Percentiles rank a stretch among this genome's conserved stretches.
Evolutionary conservation across 257 asterid genomes (phyloP).

Genomic region (Haberlea rhodopensis): DNA sequence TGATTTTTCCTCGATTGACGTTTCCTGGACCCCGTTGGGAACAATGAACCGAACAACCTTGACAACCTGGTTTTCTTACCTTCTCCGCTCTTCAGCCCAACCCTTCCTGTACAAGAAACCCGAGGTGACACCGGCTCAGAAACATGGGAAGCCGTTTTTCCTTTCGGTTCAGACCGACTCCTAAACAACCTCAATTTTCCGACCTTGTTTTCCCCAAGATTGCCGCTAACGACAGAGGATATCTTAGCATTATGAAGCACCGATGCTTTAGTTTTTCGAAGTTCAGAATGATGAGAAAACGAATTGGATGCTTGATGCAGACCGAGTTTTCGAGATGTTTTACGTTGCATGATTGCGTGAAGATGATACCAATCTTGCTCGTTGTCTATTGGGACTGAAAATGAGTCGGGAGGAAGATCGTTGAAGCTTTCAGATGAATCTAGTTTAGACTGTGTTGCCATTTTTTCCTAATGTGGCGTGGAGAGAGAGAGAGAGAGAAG

Average conservation of each 20-base stretch:
- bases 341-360: conserved; percentile 58
- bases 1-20: conserved; percentile 19
- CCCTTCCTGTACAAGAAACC: conserved; percentile 53
- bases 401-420: conserved; percentile 66
- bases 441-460: conserved; percentile 16
- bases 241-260: conserved; percentile 37
- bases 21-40: conserved; percentile 28
- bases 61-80: conserved; percentile 50
- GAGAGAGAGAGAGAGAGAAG: conserved; percentile 7
- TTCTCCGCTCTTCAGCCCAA: conserved; percentile 30
- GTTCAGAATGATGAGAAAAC: conserved; percentile 29
- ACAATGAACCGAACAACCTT: conserved; percentile 33
- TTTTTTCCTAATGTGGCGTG: not conserved
- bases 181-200: conserved; percentile 34
- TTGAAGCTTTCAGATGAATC: conserved; percentile 28
- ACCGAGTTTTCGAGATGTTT: conserved; percentile 47
- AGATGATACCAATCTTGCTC: conserved; percentile 57
- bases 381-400: conserved; percentile 42
- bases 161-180: conserved; percentile 52
- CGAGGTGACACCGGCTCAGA: conserved; percentile 49
- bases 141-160: conserved; percentile 12
- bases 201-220: conserved; percentile 29
- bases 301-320: conserved; percentile 33
- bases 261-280: conserved; percentile 23
- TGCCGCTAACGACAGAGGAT: conserved; percentile 19